Conservation (phyloP, 2,329 filamentous ascomycete genomes). For the Parastagonospora nodorum region DNA sequence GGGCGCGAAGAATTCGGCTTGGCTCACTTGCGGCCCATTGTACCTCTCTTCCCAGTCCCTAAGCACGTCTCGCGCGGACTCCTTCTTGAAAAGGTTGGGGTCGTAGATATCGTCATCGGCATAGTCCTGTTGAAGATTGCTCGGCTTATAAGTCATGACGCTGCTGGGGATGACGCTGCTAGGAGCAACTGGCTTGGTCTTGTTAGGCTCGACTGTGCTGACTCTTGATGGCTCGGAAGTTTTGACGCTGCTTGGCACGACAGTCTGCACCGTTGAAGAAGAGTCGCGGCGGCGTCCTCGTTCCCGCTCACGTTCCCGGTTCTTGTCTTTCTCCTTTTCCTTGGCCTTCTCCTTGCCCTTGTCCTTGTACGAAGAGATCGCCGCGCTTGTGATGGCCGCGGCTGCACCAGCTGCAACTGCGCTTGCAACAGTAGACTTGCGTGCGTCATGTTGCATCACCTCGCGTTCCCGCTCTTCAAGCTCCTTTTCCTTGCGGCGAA, state of each 20-base stretch:
- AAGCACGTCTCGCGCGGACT: slow-evolving; percentile 46
- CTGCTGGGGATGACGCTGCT: slow-evolving; percentile 39
- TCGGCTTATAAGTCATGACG: slow-evolving; percentile 45
- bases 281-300: slow-evolving; percentile 29
- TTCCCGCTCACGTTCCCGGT: slow-evolving; percentile 17
- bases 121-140: slow-evolving; percentile 39
- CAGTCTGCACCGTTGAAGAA: slow-evolving; percentile 7
- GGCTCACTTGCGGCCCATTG: slow-evolving; percentile 43
- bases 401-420: slow-evolving; percentile 42
- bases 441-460: slow-evolving; percentile 38
- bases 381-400: slow-evolving; percentile 36
- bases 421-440: slow-evolving; percentile 46
- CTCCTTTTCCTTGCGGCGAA: slow-evolving; percentile 41
- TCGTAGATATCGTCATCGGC: slow-evolving; percentile 54
- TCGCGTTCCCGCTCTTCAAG: slow-evolving; percentile 41
- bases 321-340: slow-evolving; percentile 13
- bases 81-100: slow-evolving; percentile 53
- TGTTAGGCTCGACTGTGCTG: slow-evolving; percentile 26
- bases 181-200: slow-evolving; percentile 31
- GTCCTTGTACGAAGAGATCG: slow-evolving; percentile 35
- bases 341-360: slow-evolving; percentile 22
- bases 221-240: slow-evolving; percentile 20
- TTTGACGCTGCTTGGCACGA: slow-evolving; percentile 1
- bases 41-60: slow-evolving; percentile 52
- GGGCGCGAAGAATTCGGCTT: slow-evolving; percentile 56